Evolutionary conservation across 805 yeast genomes (phyloP), one percentile per base, ranked within the genome.

Genomic region (Lipomyces mesembrius): DNA sequence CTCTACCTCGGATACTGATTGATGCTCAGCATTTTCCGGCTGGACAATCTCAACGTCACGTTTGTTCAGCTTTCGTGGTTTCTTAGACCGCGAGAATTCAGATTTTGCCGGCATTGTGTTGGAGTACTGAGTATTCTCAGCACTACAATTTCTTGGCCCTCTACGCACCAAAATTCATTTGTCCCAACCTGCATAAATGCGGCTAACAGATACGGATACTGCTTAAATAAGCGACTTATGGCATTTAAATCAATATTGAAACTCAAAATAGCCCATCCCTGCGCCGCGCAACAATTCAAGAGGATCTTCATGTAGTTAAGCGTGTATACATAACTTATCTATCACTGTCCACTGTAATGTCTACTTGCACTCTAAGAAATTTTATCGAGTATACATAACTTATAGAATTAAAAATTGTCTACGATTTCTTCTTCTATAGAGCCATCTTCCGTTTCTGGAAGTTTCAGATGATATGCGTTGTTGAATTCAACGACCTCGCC

Each of bases 401-500:
- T 37, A 11, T 17, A 37, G 12, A 5, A 37, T 54, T 39, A 63
- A 53, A 63, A 57, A 20, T 63, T 66, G 29, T 66, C 70, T 3
- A 63, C 63, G 20, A 64, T 60, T n/a, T 67, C 68, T 54, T 67
- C 70, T 27, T 64, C 68, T 7, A 54, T 65, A 2, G 64, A 57
- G 5, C 29, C 54, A 7, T 27, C 52, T 11, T 14, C 17, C 29
- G 25, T 29, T n/a, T 22, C 25, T 11, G 29, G 43, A 9, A 12
- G 52, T 17, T 4, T 14, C 27, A 66, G 46, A 57, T 67, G 70
- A 20, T 61, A 39, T 12, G 67, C 64, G 37, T 64, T 67, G 29
- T 67, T 67, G 43, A 67, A 67, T 8, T 67, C 70, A 12, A 64
- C 67, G n/a, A 67, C 57, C 8, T 58, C 63, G 14, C 70, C 70